Evolutionary conservation across 257 asterid species (phyloP).

Genomic region (Solanum pimpinellifolium): DNA sequence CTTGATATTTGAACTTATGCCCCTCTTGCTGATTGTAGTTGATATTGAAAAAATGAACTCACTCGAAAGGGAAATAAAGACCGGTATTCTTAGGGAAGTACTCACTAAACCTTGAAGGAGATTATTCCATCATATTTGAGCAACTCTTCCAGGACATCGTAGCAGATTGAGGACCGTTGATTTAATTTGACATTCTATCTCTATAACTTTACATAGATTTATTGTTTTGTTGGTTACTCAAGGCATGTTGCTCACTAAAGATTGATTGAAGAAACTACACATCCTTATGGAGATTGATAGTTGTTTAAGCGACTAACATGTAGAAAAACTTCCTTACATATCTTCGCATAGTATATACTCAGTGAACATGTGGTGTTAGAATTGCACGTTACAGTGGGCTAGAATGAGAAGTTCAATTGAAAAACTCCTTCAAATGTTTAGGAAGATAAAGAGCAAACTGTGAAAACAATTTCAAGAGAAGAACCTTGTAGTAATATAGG

Average conservation of each 20-base stretch:
- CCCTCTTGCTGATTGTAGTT: neutral
- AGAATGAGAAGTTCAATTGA: neutral
- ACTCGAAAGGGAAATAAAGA: neutral
- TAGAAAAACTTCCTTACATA: neutral
- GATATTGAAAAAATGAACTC: neutral
- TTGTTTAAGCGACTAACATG: neutral
- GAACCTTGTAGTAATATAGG: neutral
- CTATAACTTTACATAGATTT: neutral
- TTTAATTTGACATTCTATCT: neutral
- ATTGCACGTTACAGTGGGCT: neutral
- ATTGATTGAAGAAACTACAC: neutral
- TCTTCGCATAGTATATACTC: neutral
- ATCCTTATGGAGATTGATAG: neutral
- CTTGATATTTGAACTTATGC: neutral
- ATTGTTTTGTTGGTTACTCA: neutral
- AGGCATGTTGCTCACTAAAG: neutral
- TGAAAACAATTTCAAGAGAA: neutral
- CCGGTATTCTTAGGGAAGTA: neutral
- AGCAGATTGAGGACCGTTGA: neutral
- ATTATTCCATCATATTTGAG: neutral
- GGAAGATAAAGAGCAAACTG: neutral
- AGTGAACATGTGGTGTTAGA: neutral
- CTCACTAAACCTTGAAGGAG: neutral
- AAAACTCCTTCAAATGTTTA: neutral
- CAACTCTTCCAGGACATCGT: neutral